A percentile compares a stretch with the other conserved stretches of the same genome.
Conservation (phyloP, 495 filamentous ascomycete species). For the Neurospora sp. region DNA sequence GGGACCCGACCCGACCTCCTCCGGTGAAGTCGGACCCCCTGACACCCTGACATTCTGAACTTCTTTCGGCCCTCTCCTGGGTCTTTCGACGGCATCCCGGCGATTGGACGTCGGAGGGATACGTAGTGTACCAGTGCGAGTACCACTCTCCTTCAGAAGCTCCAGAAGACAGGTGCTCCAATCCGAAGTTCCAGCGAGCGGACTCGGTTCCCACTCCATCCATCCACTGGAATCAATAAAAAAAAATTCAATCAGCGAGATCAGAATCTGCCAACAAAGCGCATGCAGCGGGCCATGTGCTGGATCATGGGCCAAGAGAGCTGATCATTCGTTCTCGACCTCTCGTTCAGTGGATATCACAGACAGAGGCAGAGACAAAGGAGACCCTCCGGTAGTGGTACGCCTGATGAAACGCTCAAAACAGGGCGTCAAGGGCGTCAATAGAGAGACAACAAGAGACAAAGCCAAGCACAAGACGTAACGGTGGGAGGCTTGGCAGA, state of each 20-base stretch:
- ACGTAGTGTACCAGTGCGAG: neutral
- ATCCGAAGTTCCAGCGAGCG: neutral
- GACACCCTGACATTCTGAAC: neutral
- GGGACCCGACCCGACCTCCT: neutral
- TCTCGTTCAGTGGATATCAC: neutral
- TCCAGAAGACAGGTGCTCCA: neutral
- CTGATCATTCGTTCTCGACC: neutral
- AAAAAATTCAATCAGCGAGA: neutral
- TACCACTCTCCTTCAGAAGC: neutral
- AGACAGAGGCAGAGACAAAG: neutral
- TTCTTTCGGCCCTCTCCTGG: neutral
- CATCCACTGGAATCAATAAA: neutral
- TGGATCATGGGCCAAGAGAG: neutral
- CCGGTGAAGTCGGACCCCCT: neutral
- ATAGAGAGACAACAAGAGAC: neutral
- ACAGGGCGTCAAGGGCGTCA: neutral
- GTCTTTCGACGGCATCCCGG: neutral
- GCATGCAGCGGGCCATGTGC: neutral
- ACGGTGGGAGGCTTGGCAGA: neutral
- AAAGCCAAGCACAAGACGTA: neutral
- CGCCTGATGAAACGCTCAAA: neutral
- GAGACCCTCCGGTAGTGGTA: neutral
- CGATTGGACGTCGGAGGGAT: neutral
- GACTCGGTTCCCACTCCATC: neutral
- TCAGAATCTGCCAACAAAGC: neutral